These are phyloP conservation scores for Ceratocystiopsis sp. DNA, from an alignment of 2,329 filamentous ascomycete genomes.

Conservation along the genomic window DNA sequence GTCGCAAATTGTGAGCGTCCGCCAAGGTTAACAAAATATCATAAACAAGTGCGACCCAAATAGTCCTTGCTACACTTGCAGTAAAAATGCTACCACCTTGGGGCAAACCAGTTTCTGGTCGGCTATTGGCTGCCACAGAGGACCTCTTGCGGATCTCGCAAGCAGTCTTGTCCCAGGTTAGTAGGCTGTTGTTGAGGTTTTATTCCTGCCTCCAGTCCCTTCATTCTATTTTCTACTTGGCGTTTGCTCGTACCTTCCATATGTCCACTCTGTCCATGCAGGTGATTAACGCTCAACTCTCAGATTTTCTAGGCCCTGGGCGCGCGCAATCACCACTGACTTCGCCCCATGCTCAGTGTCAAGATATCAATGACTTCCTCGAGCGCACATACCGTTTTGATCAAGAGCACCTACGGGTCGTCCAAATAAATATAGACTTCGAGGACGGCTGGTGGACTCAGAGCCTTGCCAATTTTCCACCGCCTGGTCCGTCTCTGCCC, in stretches of 20 bases:
- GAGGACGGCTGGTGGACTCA: conserved; percentile 41
- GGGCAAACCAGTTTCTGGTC: conserved; percentile 28
- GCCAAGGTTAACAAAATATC: neutral
- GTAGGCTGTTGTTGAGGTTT: neutral
- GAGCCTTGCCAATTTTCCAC: conserved; percentile 25
- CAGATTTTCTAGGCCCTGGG: conserved; percentile 1
- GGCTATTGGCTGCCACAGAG: conserved; percentile 33
- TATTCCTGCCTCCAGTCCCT: neutral
- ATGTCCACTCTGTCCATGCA: neutral
- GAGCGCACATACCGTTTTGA: conserved; percentile 27
- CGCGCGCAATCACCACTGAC: conserved; percentile 29
- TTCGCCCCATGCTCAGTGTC: conserved; percentile 30
- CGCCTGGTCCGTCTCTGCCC: conserved; percentile 20
- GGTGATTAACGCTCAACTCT: neutral
- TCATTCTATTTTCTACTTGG: neutral
- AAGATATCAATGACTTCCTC: conserved; percentile 34
- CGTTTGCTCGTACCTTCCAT: neutral
- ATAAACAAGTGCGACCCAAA: conserved; percentile 31
- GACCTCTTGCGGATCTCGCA: conserved; percentile 27
- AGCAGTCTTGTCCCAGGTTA: conserved; percentile 34
- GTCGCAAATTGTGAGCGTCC: no score
- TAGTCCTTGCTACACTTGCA: conserved; percentile 31
- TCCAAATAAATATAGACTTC: conserved; percentile 31
- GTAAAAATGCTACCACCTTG: conserved; percentile 14
- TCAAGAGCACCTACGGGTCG: conserved; percentile 22